Conservation (phyloP, 148 eudicot genomes). For the Nepenthes gracilis region DNA sequence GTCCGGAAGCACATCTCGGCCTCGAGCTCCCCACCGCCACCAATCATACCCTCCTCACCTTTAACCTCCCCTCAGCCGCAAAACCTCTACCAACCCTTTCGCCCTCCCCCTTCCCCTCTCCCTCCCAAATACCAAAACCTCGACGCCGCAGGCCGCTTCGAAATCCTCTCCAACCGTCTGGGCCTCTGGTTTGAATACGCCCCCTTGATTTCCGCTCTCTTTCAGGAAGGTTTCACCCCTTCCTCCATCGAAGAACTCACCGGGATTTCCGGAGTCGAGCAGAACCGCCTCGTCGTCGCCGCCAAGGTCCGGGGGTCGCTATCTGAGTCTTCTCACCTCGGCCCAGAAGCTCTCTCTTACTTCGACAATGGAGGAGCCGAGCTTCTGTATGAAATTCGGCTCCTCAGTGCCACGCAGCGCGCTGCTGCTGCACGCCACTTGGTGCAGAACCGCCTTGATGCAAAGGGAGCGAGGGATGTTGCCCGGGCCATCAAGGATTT, state of each 20-base stretch:
- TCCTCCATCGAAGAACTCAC: slow-evolving; percentile 63
- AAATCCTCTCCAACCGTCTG: slow-evolving; percentile 55
- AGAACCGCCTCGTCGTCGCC: slow-evolving; percentile 68
- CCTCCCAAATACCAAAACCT: slow-evolving; percentile 48
- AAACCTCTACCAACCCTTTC: slow-evolving; percentile 68
- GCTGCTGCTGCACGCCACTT: slow-evolving; percentile 37
- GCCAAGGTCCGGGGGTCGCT: slow-evolving; percentile 57
- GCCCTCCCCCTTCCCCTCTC: slow-evolving; percentile 61
- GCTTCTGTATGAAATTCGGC: slow-evolving; percentile 56
- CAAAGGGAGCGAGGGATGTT: slow-evolving; percentile 38
- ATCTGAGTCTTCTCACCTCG: slow-evolving; percentile 14
- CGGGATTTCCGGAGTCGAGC: slow-evolving; percentile 66
- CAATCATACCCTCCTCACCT: slow-evolving; percentile 14
- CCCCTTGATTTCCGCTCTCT: slow-evolving; percentile 49
- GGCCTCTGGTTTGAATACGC: slow-evolving; percentile 78
- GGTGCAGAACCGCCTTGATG: slow-evolving; percentile 29
- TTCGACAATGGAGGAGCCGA: slow-evolving; percentile 59
- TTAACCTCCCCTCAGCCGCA: slow-evolving; percentile 22
- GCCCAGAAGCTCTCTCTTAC: slow-evolving; percentile 25
- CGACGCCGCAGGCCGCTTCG: slow-evolving; percentile 44
- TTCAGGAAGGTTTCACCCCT: slow-evolving; percentile 57
- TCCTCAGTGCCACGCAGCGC: slow-evolving; percentile 39
- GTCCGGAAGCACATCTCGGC: not conserved
- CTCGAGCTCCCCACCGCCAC: not conserved
- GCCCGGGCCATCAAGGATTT: slow-evolving; percentile 73